Percentiles rank a stretch among this genome's conserved stretches.
Evolutionary conservation across 805 yeast genomes (phyloP).

Genomic region (Metschnikowia amazonensis): DNA sequence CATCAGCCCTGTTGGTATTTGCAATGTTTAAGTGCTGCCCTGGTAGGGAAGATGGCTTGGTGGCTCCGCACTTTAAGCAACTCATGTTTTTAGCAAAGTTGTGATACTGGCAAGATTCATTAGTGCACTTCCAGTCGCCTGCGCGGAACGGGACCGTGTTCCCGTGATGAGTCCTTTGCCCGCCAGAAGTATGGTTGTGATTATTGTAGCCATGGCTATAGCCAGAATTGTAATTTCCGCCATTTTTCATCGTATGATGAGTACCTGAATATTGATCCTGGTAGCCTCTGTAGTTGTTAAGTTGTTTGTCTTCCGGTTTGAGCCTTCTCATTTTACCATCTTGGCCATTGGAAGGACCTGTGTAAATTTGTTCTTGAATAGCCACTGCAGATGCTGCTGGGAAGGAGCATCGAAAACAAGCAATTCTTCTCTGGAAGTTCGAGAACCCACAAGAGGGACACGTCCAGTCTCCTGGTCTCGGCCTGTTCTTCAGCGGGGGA

Average conservation of each 20-base stretch:
- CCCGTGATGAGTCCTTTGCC: conserved; percentile 22
- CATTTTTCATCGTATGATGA: conserved; percentile 13
- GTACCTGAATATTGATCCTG: conserved; percentile 14
- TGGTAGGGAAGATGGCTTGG: conserved; percentile 42
- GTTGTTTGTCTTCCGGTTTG: conserved; percentile 16
- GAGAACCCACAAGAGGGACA: conserved; percentile 95
- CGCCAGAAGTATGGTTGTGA: conserved; percentile 14
- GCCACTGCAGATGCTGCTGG: conserved; percentile 75
- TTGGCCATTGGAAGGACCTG: conserved; percentile 12
- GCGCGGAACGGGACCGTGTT: conserved; percentile 88
- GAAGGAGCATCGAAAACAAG: conserved; percentile 88
- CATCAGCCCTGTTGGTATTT: conserved; percentile 8
- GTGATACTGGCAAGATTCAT: conserved; percentile 77
- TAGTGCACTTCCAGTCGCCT: conserved; percentile 92
- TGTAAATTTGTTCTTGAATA: conserved; percentile 57
- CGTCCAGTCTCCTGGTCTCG: conserved; percentile 98
- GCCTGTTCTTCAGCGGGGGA: conserved; percentile 80
- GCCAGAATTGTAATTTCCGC: conserved; percentile 13
- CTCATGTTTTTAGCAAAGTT: conserved; percentile 87
- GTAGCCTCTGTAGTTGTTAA: conserved; percentile 8
- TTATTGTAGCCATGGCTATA: conserved; percentile 17
- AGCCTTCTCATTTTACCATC: conserved; percentile 7
- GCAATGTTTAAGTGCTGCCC: conserved; percentile 9
- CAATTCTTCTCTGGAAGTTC: conserved; percentile 89
- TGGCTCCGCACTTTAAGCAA: conserved; percentile 85